Percentiles rank a stretch among this genome's conserved stretches.
phyloP scores from a whole-genome alignment of 2,329 filamentous ascomycete genomes.

The Pseudocercospora macadamiae region DNA sequence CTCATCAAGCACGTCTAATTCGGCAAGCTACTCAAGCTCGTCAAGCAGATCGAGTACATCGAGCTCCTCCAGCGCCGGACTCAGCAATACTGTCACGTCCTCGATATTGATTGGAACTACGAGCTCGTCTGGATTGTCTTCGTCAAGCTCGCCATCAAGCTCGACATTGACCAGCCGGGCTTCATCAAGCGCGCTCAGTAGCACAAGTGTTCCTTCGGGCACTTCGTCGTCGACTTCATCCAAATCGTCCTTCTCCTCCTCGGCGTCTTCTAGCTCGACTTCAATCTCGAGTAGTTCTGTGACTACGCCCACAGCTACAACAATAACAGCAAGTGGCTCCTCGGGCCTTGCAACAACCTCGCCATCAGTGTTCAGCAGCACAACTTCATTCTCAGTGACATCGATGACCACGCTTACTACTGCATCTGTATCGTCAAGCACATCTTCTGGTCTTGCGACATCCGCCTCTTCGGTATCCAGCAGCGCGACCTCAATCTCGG shows the following conservation, averaged over 20 bases:
- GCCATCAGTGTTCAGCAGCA: too few species aligned
- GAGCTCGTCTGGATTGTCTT: background rate
- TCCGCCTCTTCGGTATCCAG: background rate
- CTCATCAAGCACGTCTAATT: background rate
- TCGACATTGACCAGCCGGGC: background rate
- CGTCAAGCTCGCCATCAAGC: background rate
- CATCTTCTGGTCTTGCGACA: too few species aligned
- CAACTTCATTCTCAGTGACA: too few species aligned
- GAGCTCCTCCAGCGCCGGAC: background rate
- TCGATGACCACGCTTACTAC: too few species aligned
- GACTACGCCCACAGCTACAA: background rate
- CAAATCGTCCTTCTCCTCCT: too few species aligned
- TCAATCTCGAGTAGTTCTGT: background rate
- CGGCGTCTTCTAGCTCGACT: background rate
- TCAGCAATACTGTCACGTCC: background rate
- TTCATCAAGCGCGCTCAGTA: background rate
- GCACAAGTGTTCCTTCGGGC: background rate
- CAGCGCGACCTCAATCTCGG: background rate
- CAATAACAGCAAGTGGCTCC: background rate
- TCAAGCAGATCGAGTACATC: background rate
- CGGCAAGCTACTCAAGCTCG: background rate
- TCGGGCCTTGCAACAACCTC: background rate
- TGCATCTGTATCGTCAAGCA: too few species aligned
- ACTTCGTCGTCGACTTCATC: background rate
- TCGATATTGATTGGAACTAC: background rate